These are phyloP conservation scores for Senecio squalidus DNA, from an alignment of 140 eudicot species.

Conservation along the genomic window DNA sequence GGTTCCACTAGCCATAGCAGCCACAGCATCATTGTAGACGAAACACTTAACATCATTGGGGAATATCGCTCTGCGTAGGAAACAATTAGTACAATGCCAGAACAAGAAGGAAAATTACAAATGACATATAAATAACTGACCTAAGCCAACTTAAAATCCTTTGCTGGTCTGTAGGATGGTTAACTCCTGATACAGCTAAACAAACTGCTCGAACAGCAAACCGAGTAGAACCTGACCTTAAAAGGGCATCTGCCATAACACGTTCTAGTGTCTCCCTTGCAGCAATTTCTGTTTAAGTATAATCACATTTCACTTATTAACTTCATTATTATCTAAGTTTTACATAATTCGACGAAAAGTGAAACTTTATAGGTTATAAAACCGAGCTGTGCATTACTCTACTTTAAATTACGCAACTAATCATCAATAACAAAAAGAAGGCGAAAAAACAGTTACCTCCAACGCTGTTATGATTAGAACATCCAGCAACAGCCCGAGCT, in stretches of 20 bases:
- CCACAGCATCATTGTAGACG: constrained; percentile 96
- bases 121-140: constrained; percentile 29
- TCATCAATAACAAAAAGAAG: background rate
- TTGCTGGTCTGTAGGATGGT: constrained; percentile 88
- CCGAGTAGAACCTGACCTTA: constrained; percentile 59
- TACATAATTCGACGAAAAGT: too few species aligned
- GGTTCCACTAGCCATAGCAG: constrained; percentile 97
- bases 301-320: background rate
- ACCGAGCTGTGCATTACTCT: too few species aligned
- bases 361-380: too few species aligned
- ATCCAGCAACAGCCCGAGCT: constrained; percentile 82
- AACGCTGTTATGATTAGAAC: constrained; percentile 93
- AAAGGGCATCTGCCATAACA: constrained; percentile 88
- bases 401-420: too few species aligned
- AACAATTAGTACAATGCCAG: background rate
- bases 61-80: constrained; percentile 57
- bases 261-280: constrained; percentile 84
- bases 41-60: constrained; percentile 57
- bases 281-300: constrained; percentile 55
- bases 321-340: too few species aligned
- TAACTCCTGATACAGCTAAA: constrained; percentile 90
- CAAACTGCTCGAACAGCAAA: constrained; percentile 85
- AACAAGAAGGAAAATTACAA: background rate
- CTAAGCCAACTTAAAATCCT: constrained; percentile 75
- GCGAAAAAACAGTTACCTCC: constrained; percentile 48